Conservation (phyloP, 2,329 filamentous ascomycete species). For the Claviceps africana region DNA sequence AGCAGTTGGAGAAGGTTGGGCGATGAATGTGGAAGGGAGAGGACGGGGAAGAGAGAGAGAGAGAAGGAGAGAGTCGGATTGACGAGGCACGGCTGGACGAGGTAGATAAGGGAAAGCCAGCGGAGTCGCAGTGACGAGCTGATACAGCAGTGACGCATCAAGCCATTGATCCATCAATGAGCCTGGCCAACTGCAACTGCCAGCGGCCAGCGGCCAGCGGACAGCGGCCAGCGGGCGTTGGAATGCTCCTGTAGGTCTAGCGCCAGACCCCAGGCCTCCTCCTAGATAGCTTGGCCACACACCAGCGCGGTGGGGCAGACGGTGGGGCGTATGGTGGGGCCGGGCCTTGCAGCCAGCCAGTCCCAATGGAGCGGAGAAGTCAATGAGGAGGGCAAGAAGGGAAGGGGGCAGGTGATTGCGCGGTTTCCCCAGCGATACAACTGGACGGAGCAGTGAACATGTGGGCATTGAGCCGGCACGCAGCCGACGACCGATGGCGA, state of each 20-base stretch:
- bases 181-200: not conserved
- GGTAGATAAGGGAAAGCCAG: slow-evolving; percentile 10
- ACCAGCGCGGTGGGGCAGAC: slow-evolving; percentile 12
- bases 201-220: not conserved
- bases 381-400: not conserved
- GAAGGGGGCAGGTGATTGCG: not conserved
- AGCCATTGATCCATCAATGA: slow-evolving; percentile 15
- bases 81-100: slow-evolving; percentile 11
- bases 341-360: not conserved
- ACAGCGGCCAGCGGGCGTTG: not conserved
- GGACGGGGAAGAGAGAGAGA: slow-evolving; percentile 11
- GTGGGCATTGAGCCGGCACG: not conserved
- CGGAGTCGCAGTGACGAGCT: slow-evolving; percentile 6
- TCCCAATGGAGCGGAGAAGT: not conserved
- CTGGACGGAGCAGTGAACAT: not conserved
- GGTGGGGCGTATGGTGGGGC: slow-evolving; percentile 9
- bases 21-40: slow-evolving; percentile 8
- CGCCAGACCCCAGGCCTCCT: not conserved
- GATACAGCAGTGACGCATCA: slow-evolving; percentile 21
- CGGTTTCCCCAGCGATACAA: slow-evolving; percentile 18
- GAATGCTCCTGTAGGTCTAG: slow-evolving; percentile 3
- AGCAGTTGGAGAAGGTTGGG: slow-evolving; percentile 1
- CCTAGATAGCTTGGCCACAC: slow-evolving; percentile 5
- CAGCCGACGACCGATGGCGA: not conserved
- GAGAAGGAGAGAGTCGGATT: slow-evolving; percentile 9